phyloP scores from a whole-genome alignment of 2,329 filamentous ascomycete genomes.

The Clonostachys byssicola region DNA sequence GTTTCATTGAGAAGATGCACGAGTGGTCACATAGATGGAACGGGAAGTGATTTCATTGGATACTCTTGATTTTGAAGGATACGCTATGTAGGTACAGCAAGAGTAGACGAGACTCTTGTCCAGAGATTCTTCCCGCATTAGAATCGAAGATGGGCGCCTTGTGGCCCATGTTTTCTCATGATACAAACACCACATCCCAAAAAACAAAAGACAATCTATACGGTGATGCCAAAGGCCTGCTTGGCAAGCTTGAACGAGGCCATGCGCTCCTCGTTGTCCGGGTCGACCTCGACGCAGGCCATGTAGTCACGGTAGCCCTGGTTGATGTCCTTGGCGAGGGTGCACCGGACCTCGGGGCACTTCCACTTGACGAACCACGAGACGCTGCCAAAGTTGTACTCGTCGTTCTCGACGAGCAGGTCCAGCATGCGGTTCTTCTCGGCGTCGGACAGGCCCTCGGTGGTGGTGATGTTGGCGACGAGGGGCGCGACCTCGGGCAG shows the following conservation, averaged over 20 bases:
- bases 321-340: constrained; percentile 30
- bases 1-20: too few species aligned
- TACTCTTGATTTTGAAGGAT: too few species aligned
- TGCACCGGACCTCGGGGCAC: constrained; percentile 27
- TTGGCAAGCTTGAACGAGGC: constrained; percentile 41
- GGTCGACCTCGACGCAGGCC: constrained; percentile 35
- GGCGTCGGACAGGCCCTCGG: constrained; percentile 17
- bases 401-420: constrained; percentile 35
- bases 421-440: constrained; percentile 34
- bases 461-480: constrained; percentile 17
- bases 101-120: too few species aligned
- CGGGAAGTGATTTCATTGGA: too few species aligned
- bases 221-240: constrained; percentile 29
- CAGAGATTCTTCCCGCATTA: too few species aligned
- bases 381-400: constrained; percentile 49
- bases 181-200: background rate
- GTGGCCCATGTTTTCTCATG: background rate
- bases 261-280: constrained; percentile 20
- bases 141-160: too few species aligned
- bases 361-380: constrained; percentile 45
- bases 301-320: constrained; percentile 40
- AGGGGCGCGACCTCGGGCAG: constrained; percentile 29
- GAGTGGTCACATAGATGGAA: too few species aligned
- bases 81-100: too few species aligned
- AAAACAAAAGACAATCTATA: too few species aligned